Base-by-base conservation (phyloP, 148 eudicot species). In the Tetragonia tetragonoides region DNA sequence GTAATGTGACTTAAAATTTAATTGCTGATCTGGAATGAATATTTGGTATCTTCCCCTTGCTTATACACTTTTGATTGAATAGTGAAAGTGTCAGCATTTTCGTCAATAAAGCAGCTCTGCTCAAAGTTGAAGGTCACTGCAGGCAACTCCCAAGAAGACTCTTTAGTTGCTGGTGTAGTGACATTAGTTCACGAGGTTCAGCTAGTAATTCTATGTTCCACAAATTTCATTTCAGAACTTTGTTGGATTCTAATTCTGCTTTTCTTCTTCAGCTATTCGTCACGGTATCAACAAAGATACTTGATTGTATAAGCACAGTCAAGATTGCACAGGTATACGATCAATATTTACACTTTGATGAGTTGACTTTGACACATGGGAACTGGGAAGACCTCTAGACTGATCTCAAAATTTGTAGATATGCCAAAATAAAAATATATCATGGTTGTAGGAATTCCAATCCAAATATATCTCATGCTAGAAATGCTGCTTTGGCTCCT, bases 81-180 rank as follows among this genome's bases (percentile, higher is more conserved):
- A 95, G 99, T 89, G 66, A 93, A 95, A 87, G 79, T 91, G 83
- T 83, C 99, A 1, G 93, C 83, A 21, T 90, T 95, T 86, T 80
- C 79, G 49, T 78, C 89, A 63, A 80, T 92, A 41, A 92, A 91
- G 85, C 91, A 84, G 83, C 88, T 95, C 57, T 88, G 94, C 79
- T 87, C 93, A 57, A 91, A 82, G 85, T 81, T 95, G 74, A 84
- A 82, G 16, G 80, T 79, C 54, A 59, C 61, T 63, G 66, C 78
- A 66, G 78, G 69, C 69, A 84, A 78, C 40, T 75, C 80, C 62
- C 81, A 70, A 72, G 90, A 86, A 69, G 71, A 80, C 75, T 76
- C 81, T 70, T 38, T 73, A 71, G 85, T 64, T 69, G 83, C 83
- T 47, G 80, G 73, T 62, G 71, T 84, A 57, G 64, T 84, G 39